These are phyloP conservation scores for Lenwebbia sp. DNA, from an alignment of 345 rosid genomes.

Conservation along the genomic window DNA sequence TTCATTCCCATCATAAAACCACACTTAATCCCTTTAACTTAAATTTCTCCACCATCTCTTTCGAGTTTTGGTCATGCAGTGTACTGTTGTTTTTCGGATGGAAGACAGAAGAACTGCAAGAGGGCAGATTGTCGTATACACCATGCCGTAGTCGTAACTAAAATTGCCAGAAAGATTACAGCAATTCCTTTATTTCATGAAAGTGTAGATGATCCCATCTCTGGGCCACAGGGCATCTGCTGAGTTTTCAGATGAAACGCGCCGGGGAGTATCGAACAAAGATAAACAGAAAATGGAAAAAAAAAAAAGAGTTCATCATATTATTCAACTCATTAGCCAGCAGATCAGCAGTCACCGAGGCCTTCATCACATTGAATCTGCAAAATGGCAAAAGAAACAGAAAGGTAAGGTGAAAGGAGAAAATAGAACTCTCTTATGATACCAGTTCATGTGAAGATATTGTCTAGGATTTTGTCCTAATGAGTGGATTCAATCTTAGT, in stretches of 20 bases:
- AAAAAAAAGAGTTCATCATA: background rate
- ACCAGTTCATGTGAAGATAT: background rate
- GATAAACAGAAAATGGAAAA: background rate
- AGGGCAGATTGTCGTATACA: background rate
- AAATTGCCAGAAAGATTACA: background rate
- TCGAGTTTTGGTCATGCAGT: background rate
- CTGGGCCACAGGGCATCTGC: background rate
- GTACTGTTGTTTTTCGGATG: background rate
- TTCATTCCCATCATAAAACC: background rate
- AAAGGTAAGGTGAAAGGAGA: background rate
- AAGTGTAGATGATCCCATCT: background rate
- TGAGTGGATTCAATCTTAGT: background rate
- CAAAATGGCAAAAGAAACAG: background rate
- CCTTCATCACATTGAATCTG: background rate
- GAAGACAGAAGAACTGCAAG: background rate
- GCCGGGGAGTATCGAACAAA: background rate
- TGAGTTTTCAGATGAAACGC: background rate
- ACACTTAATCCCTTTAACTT: background rate
- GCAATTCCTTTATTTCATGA: background rate
- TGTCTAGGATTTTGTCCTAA: background rate
- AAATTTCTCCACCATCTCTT: background rate
- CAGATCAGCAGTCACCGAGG: background rate
- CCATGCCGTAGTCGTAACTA: background rate
- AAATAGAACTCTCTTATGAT: background rate
- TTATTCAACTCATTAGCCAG: background rate